Conservation (phyloP, 1,284 basidiomycete genomes). For the Leccinum pachyderme region DNA sequence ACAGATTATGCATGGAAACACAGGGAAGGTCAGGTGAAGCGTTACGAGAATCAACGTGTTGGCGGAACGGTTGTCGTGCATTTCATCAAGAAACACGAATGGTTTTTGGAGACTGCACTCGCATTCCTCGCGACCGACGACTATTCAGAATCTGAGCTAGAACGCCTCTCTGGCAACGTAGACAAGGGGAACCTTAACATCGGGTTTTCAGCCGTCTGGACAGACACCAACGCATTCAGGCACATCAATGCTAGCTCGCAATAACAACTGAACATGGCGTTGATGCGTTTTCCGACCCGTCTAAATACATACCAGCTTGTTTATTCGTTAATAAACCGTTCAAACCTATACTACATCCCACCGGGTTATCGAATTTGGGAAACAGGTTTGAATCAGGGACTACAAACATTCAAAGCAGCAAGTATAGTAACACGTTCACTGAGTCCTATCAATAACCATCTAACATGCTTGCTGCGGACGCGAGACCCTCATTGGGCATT, state of each 20-base stretch:
- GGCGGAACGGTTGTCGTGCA: slow-evolving; percentile 96
- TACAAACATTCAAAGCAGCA: no score
- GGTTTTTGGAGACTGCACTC: slow-evolving; percentile 92
- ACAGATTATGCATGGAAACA: slow-evolving; percentile 63
- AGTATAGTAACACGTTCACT: not conserved
- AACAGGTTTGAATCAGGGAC: slow-evolving; percentile 8
- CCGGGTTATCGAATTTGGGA: not conserved
- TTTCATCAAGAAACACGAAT: slow-evolving; percentile 95
- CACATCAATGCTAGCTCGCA: slow-evolving; percentile 11
- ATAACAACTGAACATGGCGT: slow-evolving; percentile 2
- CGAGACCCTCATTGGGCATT: slow-evolving; percentile 13
- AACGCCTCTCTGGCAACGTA: slow-evolving; percentile 9
- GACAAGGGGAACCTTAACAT: slow-evolving; percentile 13
- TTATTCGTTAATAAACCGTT: slow-evolving; percentile 25
- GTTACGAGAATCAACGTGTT: slow-evolving; percentile 68
- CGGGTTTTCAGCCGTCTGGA: slow-evolving; percentile 31
- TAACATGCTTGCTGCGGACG: slow-evolving; percentile 18
- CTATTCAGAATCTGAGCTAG: slow-evolving; percentile 38
- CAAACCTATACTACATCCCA: slow-evolving; percentile 10
- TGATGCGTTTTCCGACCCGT: not conserved
- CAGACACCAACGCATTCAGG: slow-evolving; percentile 25
- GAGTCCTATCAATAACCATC: slow-evolving; percentile 35
- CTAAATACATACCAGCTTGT: slow-evolving; percentile 1
- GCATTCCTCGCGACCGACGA: slow-evolving; percentile 82
- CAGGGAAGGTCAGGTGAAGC: slow-evolving; percentile 65